Base-by-base conservation (phyloP, 116 monocot genomes). In the Posidonia oceanica region DNA sequence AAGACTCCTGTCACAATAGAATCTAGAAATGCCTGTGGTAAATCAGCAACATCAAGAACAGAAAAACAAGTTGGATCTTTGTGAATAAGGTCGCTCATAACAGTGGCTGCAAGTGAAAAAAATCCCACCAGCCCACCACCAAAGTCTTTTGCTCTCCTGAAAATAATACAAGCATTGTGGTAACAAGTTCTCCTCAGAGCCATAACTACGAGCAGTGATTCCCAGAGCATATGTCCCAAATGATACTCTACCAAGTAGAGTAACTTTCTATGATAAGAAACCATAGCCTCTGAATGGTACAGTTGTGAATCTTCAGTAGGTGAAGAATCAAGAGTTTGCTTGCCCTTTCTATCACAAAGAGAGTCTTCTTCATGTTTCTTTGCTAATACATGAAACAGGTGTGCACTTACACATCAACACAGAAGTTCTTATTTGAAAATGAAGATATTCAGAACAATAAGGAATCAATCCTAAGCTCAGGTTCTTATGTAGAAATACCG, bases 21-120 rank as follows among this genome's bases (percentile, higher is more conserved):
- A 77, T 91, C 85, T 70, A 91, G 73, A 82, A 87, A 91, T 17
- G 87, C 87, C 10, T 21, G 66, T 18, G 91, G 91, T 54, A 91
- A 72, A 74, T 72, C 83, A 67, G 85, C 87, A 52, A 82, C 84
- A 74, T 84, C 83, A 61, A 87, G 78, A 66, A 84, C 68, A 64
- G 92, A 71, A 67, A 76, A 92, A 76, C 88, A 92, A 39, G 86
- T 88, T 14, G 92, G 92, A 80, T 92, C 92, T 75, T 88, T 92
- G 75, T 92, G 88, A 74, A 92, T 81, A 56, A 86, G 83, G 77
- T 92, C 88, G 80, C 78, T 87, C 83, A 88, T 86, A 29, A 86
- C 88, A 76, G 68, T 85, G 59, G 85, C 86, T 55, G 86, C 92
- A 61, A 87, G 83, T 62, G 87, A 88, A 79, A 88, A 88, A 92